Evolutionary conservation across 2,329 filamentous ascomycete species (phyloP), one percentile per base, ranked within the genome.

Genomic region (Lecanicillium sp.): DNA sequence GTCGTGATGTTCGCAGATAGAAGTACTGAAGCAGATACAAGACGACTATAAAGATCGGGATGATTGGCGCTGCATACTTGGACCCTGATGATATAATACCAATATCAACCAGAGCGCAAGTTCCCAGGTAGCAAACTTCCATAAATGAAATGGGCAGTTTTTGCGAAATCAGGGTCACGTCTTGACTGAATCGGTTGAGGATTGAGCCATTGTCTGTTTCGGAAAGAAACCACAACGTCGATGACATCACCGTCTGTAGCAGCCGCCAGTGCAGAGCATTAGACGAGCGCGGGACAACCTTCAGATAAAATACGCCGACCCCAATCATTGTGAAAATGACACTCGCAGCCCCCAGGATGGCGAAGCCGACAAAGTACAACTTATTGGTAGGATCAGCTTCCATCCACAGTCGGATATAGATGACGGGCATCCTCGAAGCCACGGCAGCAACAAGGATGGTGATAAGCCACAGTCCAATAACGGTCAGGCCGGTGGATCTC

Each of bases 1-100:
- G 61, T 3, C 61, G 45, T 2, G 60, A 62, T 3, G 60, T 62
- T 5, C 50, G 47, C 2, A 63, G 46, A 36, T 62, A 61, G 22
- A 56, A 53, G 12, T 49, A 49, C 30, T 59, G 57, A 7, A 60
- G 31, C 4, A 51, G 6, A 31, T 54, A 61, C 3, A 62, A 37
- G 1, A 46, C 27, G 5, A 43, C 13, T 13, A 48, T 17, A n/a
- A 51, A 35, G 29, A 56, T 41, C 2, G 56, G 57, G 5, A 54
- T 42, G 1, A 50, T 52, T 6, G 57, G 36, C 3, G 55, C 50
- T 29, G 61, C 41, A 35, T 57, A 59, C 31, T 50, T 46, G 3
- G 51, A 51, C 17, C 55, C 45, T 1, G 48, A 41, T 14, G 46
- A 36, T 5, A 50, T 49, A 17, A 54, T 33, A 27, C 19, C 25